Conservation (phyloP, 1,284 basidiomycete species). For the Trichosporon coremiiforme region DNA sequence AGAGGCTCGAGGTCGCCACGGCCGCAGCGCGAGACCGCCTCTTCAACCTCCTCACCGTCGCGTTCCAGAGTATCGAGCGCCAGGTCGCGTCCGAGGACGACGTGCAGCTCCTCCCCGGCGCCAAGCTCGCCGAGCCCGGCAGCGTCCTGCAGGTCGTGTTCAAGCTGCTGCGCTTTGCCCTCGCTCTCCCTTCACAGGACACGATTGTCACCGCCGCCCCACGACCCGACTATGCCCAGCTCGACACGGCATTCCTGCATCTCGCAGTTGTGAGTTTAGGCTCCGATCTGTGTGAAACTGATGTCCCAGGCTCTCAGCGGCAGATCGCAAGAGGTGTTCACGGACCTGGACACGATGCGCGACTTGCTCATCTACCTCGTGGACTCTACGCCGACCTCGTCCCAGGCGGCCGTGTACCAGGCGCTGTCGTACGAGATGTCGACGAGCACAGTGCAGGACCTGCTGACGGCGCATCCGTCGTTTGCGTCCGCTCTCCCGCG, state of each 20-base stretch:
- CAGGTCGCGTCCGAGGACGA: slow-evolving; percentile 38
- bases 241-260: slow-evolving; percentile 41
- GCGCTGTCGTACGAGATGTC: slow-evolving; percentile 42
- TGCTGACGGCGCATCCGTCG: slow-evolving; percentile 28
- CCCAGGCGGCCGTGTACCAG: slow-evolving; percentile 25
- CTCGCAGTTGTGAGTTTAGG: slow-evolving; percentile 41
- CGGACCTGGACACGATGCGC: slow-evolving; percentile 28
- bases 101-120: slow-evolving; percentile 35
- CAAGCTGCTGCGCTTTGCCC: slow-evolving; percentile 42
- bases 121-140: slow-evolving; percentile 39
- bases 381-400: slow-evolving; percentile 25
- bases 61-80: slow-evolving; percentile 48
- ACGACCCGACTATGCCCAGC: slow-evolving; percentile 45
- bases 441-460: slow-evolving; percentile 32
- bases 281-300: not conserved
- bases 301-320: slow-evolving; percentile 29
- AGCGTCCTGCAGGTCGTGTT: slow-evolving; percentile 39
- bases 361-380: slow-evolving; percentile 42
- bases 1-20: slow-evolving; percentile 23
- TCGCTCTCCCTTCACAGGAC: slow-evolving; percentile 39
- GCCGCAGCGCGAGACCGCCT: slow-evolving; percentile 43
- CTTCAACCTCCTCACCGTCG: slow-evolving; percentile 43
- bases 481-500: slow-evolving; percentile 40
- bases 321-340: slow-evolving; percentile 22
- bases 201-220: slow-evolving; percentile 33